Percentiles rank a stretch among this genome's conserved stretches.
Conservation (phyloP, 768 basidiomycete genomes). For the Tricholoma hemisulphureum region DNA sequence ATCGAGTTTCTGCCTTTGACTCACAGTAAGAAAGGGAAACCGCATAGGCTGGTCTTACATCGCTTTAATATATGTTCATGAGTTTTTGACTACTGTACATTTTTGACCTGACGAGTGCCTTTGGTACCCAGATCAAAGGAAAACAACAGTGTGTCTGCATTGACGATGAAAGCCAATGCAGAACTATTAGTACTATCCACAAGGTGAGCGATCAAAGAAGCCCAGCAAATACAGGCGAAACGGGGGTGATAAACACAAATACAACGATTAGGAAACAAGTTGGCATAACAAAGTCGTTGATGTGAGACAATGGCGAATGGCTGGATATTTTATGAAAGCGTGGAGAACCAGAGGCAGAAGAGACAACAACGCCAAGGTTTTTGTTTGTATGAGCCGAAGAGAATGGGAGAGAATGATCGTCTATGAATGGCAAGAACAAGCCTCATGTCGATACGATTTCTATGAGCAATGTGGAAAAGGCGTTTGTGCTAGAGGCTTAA, state of each 20-base stretch:
- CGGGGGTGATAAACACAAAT: background rate
- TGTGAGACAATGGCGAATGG: conserved; percentile 2
- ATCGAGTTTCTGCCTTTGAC: no score
- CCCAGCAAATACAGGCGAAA: background rate
- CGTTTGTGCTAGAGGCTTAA: conserved; percentile 16
- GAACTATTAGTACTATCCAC: background rate
- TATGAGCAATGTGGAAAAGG: background rate
- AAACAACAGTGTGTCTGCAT: background rate
- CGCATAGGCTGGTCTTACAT: no score
- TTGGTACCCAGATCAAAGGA: background rate
- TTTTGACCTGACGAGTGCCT: background rate
- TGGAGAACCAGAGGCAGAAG: background rate
- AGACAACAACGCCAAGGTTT: background rate
- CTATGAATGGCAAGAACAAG: background rate
- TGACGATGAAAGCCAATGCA: background rate
- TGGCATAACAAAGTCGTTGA: background rate
- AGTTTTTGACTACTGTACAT: no score
- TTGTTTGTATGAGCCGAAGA: background rate
- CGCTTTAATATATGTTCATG: no score
- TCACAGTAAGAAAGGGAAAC: no score
- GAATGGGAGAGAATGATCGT: background rate
- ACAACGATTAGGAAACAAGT: background rate
- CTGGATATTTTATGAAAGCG: background rate
- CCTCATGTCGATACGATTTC: background rate
- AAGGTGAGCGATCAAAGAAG: background rate